These are phyloP conservation scores for Rosa multiflora DNA, from an alignment of 306 rosid species.

Conservation along the genomic window DNA sequence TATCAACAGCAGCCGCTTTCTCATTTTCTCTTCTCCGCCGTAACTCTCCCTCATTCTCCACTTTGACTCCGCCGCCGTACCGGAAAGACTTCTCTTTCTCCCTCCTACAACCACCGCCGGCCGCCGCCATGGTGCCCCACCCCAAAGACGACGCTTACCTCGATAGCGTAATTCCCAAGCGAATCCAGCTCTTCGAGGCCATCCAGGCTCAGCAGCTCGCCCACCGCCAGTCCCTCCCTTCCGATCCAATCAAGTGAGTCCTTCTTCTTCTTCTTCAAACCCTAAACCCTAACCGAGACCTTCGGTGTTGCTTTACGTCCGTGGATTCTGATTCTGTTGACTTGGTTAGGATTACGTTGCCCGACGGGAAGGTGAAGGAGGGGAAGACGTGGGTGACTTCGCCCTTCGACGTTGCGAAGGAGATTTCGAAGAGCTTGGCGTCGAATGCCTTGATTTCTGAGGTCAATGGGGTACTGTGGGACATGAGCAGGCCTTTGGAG, in stretches of 20 bases:
- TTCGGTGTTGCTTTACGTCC: neutral
- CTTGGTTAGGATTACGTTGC: conserved; percentile 55
- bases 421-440: conserved; percentile 75
- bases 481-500: conserved; percentile 79
- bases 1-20: neutral
- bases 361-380: conserved; percentile 64
- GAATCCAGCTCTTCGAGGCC: conserved; percentile 55
- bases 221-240: conserved; percentile 49
- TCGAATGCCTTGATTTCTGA: conserved; percentile 70
- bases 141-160: conserved; percentile 76
- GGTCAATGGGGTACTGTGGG: conserved; percentile 92
- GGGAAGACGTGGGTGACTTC: conserved; percentile 75
- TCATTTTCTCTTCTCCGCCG: conserved; percentile 37
- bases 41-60: conserved; percentile 13
- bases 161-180: conserved; percentile 49
- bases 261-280: neutral
- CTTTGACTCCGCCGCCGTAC: neutral
- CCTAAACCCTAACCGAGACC: neutral
- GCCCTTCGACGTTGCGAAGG: conserved; percentile 75
- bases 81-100: neutral
- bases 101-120: neutral
- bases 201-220: conserved; percentile 47
- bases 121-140: conserved; percentile 37
- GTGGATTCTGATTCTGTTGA: neutral
- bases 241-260: conserved; percentile 69